phyloP scores from a whole-genome alignment of 2,329 filamentous ascomycete species.

The Trichoderma harzianum region DNA sequence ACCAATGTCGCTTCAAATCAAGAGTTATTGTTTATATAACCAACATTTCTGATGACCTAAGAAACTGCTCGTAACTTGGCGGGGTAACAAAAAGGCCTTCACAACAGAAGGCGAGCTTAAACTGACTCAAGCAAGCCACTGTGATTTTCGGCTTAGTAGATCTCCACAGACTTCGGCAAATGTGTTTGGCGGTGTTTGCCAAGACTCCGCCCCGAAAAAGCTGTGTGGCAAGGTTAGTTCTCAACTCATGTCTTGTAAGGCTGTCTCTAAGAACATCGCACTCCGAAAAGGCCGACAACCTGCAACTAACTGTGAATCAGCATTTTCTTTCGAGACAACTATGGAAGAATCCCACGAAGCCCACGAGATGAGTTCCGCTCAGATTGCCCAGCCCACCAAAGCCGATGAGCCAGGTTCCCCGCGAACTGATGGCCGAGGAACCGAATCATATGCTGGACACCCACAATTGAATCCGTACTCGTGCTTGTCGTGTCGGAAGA shows the following conservation, averaged over 20 bases:
- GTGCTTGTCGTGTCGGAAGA: background rate
- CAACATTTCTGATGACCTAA: background rate
- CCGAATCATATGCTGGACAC: background rate
- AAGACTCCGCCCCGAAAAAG: background rate
- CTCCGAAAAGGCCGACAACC: background rate
- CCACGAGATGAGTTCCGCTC: background rate
- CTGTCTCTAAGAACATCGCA: background rate
- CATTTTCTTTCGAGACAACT: background rate
- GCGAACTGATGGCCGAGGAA: background rate
- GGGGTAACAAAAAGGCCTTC: background rate
- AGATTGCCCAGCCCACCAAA: background rate
- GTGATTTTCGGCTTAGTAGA: background rate
- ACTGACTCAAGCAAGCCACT: background rate
- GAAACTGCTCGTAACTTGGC: background rate
- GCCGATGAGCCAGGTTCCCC: background rate
- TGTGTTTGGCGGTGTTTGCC: background rate
- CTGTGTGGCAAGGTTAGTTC: background rate
- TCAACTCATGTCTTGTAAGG: background rate
- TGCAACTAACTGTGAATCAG: background rate
- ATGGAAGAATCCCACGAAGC: background rate
- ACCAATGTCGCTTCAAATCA: background rate
- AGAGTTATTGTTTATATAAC: background rate
- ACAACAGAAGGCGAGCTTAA: background rate
- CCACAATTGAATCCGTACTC: conserved; percentile 2
- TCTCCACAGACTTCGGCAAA: background rate